Evolutionary conservation across 257 asterid species (phyloP).

Genomic region (Solanum peruvianum): DNA sequence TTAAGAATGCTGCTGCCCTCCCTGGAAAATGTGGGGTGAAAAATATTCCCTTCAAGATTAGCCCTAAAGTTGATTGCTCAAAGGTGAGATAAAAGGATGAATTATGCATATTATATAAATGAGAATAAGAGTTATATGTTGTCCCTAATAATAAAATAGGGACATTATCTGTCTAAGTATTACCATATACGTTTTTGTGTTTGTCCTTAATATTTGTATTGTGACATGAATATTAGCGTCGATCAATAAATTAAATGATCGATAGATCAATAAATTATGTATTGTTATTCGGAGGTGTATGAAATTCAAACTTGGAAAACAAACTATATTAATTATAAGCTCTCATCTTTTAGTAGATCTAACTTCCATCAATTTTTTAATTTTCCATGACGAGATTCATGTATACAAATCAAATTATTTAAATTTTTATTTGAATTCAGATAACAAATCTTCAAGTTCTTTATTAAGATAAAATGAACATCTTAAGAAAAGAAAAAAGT

Average conservation of each 20-base stretch:
- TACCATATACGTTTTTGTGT: background rate
- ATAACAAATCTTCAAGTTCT: background rate
- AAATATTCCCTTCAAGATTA: conserved; percentile 9
- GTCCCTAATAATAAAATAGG: background rate
- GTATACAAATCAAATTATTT: background rate
- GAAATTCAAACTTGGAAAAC: background rate
- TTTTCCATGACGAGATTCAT: background rate
- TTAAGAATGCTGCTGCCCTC: conserved; percentile 2
- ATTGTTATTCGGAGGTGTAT: background rate
- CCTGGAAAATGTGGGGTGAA: conserved; percentile 14
- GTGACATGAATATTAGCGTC: background rate
- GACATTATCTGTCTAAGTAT: background rate
- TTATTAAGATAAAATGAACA: background rate
- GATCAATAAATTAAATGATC: background rate
- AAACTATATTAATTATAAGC: background rate
- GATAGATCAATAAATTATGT: background rate
- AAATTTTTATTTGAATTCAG: background rate
- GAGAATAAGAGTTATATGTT: background rate
- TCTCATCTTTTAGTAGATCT: background rate
- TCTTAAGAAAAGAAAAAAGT: too few relatives aligned
- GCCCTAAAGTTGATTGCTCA: conserved; percentile 14
- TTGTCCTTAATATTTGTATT: background rate
- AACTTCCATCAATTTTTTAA: background rate
- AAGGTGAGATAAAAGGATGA: background rate
- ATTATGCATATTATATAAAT: background rate